Evolutionary conservation across 2,329 filamentous ascomycete genomes (phyloP).

Genomic region (Verticillium nubilum): DNA sequence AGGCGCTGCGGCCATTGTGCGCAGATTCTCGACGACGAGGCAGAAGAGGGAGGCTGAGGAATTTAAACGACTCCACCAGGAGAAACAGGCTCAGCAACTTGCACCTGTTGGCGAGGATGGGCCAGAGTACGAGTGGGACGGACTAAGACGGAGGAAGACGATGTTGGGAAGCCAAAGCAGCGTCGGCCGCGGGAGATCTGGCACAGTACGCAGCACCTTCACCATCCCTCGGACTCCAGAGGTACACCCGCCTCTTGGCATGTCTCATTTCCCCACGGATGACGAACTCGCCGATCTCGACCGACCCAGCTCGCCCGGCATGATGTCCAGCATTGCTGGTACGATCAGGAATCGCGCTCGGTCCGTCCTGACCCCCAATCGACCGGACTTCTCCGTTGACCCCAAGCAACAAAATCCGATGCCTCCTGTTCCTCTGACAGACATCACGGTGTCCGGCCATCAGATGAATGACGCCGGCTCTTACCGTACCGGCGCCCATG

Average conservation of each 20-base stretch:
- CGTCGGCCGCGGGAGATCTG: conserved; percentile 5
- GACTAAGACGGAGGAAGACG: conserved; percentile 67
- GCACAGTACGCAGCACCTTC: conserved; percentile 3
- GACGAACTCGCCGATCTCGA: conserved; percentile 54
- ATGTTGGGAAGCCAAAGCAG: conserved; percentile 33
- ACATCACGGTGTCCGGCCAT: conserved; percentile 47
- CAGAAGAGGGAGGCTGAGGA: conserved; percentile 78
- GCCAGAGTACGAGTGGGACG: conserved; percentile 77
- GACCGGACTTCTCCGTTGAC: conserved; percentile 32
- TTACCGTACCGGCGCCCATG: conserved; percentile 29
- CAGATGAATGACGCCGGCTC: conserved; percentile 30
- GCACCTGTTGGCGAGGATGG: conserved; percentile 75
- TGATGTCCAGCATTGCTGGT: conserved; percentile 52
- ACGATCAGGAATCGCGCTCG: conserved; percentile 44
- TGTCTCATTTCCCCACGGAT: conserved; percentile 74
- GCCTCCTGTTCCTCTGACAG: conserved; percentile 57
- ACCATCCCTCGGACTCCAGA: conserved; percentile 20
- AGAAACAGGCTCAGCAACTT: conserved; percentile 66
- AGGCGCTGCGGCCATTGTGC: conserved; percentile 80
- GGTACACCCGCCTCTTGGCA: conserved; percentile 75
- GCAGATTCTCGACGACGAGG: conserved; percentile 70
- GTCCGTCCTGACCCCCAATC: conserved; percentile 32
- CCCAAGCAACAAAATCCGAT: conserved; percentile 46
- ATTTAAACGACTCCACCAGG: conserved; percentile 70
- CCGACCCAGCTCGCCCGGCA: conserved; percentile 37